phyloP scores from a whole-genome alignment of 2,329 filamentous ascomycete species.

The Thielaviopsis ethacetica region DNA sequence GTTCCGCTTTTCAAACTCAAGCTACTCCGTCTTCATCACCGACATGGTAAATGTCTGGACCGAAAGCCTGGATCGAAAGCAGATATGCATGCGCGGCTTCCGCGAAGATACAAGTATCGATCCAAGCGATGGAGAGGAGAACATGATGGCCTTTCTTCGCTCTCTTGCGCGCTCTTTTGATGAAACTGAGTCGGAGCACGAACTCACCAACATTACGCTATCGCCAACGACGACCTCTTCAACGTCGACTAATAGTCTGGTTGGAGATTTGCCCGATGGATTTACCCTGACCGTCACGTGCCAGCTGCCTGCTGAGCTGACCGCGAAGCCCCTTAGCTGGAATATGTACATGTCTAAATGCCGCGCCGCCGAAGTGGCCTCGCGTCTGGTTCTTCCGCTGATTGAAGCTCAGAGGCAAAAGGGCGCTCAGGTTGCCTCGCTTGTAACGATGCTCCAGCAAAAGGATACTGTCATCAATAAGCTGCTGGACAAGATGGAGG shows the following conservation, averaged over 20 bases:
- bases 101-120: conserved; percentile 55
- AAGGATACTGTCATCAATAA: conserved; percentile 36
- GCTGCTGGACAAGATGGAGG: conserved; percentile 37
- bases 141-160: conserved; percentile 49
- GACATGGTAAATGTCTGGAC: conserved; percentile 61
- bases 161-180: conserved; percentile 40
- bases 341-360: conserved; percentile 37
- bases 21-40: conserved; percentile 51
- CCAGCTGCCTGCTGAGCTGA: conserved; percentile 42
- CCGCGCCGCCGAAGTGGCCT: conserved; percentile 26
- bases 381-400: conserved; percentile 35
- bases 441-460: conserved; percentile 27
- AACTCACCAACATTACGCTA: conserved; percentile 29
- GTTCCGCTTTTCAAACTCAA: conserved; percentile 32
- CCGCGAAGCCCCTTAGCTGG: conserved; percentile 42
- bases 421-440: conserved; percentile 24
- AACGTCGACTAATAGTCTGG: conserved; percentile 15
- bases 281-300: conserved; percentile 39
- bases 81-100: conserved; percentile 45
- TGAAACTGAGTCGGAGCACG: conserved; percentile 27
- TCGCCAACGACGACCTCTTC: conserved; percentile 14
- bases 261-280: conserved; percentile 21
- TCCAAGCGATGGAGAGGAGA: conserved; percentile 49
- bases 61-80: conserved; percentile 44
- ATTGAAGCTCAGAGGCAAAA: conserved; percentile 29